Percentiles rank a stretch among this genome's conserved stretches.
Evolutionary conservation across 257 asterid species (phyloP).

Genomic region (Forsythia suspensa): DNA sequence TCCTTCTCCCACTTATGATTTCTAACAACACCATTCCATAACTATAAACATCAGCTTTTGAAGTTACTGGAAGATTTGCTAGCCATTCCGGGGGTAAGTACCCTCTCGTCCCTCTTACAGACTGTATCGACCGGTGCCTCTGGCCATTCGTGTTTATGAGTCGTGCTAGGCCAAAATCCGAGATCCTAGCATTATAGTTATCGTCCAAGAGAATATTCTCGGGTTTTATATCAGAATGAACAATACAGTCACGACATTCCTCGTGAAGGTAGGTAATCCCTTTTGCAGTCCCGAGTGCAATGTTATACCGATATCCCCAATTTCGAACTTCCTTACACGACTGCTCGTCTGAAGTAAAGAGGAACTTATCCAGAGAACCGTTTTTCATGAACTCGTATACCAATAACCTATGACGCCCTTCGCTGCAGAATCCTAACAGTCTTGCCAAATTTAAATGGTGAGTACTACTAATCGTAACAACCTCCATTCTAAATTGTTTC

Average conservation of each 20-base stretch:
- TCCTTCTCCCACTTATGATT: conserved; percentile 45
- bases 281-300: conserved; percentile 46
- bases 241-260: conserved; percentile 44
- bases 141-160: conserved; percentile 36
- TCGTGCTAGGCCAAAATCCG: conserved; percentile 58
- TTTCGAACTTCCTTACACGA: conserved; percentile 16
- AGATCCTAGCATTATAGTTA: conserved; percentile 37
- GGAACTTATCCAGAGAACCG: conserved; percentile 42
- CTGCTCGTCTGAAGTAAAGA: conserved; percentile 14
- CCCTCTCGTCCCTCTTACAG: conserved; percentile 53
- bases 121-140: conserved; percentile 29
- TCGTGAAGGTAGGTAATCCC: conserved; percentile 54
- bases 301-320: conserved; percentile 38
- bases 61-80: conserved; percentile 32
- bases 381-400: conserved; percentile 56
- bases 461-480: conserved; percentile 44
- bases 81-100: conserved; percentile 58
- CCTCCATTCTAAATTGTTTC: conserved; percentile 59
- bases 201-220: conserved; percentile 53
- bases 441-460: conserved; percentile 58
- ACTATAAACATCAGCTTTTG: conserved; percentile 48
- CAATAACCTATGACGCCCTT: conserved; percentile 41
- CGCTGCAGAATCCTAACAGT: conserved; percentile 46
- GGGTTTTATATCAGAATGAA: conserved; percentile 59
- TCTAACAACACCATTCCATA: conserved; percentile 56